Base-by-base conservation (phyloP, 1,284 basidiomycete genomes). In the Microbotryomycetes sp. region DNA sequence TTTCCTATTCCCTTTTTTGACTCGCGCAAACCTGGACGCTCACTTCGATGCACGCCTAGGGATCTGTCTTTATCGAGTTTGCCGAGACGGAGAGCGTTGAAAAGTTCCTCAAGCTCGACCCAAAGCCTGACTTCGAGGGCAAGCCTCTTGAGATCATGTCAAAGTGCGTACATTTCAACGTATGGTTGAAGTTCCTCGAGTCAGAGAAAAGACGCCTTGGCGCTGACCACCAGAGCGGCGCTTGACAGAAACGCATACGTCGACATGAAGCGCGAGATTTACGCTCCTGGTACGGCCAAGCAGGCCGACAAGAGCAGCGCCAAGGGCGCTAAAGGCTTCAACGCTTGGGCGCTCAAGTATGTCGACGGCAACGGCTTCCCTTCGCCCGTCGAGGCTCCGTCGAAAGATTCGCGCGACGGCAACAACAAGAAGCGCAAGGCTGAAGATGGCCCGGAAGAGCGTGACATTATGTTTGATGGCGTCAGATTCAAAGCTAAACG, bases 41-140 rank as follows among this genome's bases (percentile, higher is more conserved):
- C 45, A 67, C 45, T 4, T 18, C 2, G n/a, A n/a, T n/a, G n/a
- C 15, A 24, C 28, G 31, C 28, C 5, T 68, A 97, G 90, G 83
- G 86, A 61, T 97, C 92, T 21, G 89, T 96, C 26, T 98, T 97
- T 71, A 85, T 85, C 58, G 94, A 97, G 78, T 97, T 91, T 73
- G 81, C 84, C 29, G 84, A 89, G 70, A 81, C 84, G 72, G 81
- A 82, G 51, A 81, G 84, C 18, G 85, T 86, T 54, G 81, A 86
- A 30, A 81, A 81, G 28, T 96, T 97, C 80, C 78, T 97, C 51
- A 84, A 81, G 27, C 83, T 85, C 2, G 86, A 89, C 56, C 84
- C 85, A 2, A 88, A 88, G 76, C 91, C 87, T 3, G 79, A 83
- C 29, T 94, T 84, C 81, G 79, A 82, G 52, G 75, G 73, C 24